These are phyloP conservation scores for Kazachstania martiniae DNA, from an alignment of 805 yeast genomes.

Conservation along the genomic window DNA sequence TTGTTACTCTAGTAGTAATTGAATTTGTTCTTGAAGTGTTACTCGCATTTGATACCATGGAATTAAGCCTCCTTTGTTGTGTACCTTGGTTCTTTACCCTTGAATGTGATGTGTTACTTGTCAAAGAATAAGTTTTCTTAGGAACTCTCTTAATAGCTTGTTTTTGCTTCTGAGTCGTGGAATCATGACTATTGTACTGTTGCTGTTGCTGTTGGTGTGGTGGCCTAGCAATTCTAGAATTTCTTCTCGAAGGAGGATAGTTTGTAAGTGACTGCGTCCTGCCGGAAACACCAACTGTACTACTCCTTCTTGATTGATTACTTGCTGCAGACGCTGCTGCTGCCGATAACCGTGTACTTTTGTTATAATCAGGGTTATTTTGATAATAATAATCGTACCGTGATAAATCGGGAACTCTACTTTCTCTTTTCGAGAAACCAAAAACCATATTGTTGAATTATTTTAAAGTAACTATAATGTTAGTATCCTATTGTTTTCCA, in stretches of 20 bases:
- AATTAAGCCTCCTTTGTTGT: not conserved
- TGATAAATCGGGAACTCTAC: constrained; percentile 29
- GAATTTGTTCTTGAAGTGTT: constrained; percentile 21
- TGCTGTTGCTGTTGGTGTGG: not conserved
- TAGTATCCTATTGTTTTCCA: not conserved
- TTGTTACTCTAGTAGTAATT: constrained; percentile 39
- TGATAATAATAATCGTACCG: constrained; percentile 28
- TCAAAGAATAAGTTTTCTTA: not conserved
- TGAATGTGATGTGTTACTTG: too few relatives aligned
- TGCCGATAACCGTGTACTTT: constrained; percentile 14
- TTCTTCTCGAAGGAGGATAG: not conserved
- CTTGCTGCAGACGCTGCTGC: constrained; percentile 23
- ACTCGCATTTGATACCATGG: not conserved
- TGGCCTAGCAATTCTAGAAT: not conserved
- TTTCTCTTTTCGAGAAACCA: constrained; percentile 17
- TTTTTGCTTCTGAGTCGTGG: not conserved
- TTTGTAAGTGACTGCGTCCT: too few relatives aligned
- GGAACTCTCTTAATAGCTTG: not conserved
- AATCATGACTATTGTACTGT: not conserved
- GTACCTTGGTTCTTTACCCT: too few relatives aligned
- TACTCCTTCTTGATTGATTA: not conserved
- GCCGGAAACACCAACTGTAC: not conserved
- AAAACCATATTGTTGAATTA: too few relatives aligned
- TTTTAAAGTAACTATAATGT: not conserved
- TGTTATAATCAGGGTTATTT: constrained; percentile 14